phyloP scores from a whole-genome alignment of 805 yeast genomes.

The Starmerella kuoi region DNA sequence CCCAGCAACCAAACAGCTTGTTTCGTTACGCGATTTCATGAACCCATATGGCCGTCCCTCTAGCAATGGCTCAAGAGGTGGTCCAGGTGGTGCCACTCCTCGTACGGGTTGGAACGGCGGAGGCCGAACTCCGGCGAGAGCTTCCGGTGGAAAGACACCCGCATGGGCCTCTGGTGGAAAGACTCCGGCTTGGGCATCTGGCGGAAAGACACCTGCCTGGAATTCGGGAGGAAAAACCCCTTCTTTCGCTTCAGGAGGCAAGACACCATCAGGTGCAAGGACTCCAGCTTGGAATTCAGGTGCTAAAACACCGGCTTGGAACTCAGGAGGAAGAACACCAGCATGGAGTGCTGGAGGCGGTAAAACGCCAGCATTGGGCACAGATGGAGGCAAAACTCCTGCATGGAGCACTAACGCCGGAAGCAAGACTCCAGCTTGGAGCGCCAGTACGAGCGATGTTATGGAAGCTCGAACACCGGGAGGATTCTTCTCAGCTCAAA shows the following conservation, averaged over 20 bases:
- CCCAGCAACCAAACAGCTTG: slow-evolving; percentile 42
- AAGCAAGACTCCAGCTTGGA: slow-evolving; percentile 26
- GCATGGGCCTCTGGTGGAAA: slow-evolving; percentile 37
- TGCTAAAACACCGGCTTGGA: slow-evolving; percentile 19
- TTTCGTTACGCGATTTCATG: slow-evolving; percentile 71
- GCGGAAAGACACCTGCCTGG: slow-evolving; percentile 42
- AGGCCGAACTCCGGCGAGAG: slow-evolving; percentile 28
- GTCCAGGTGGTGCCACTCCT: slow-evolving; percentile 10
- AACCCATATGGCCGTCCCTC: slow-evolving; percentile 23
- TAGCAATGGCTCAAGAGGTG: slow-evolving; percentile 15
- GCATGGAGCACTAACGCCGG: slow-evolving; percentile 33
- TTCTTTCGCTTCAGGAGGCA: slow-evolving; percentile 36
- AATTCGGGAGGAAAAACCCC: slow-evolving; percentile 40
- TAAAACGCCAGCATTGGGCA: slow-evolving; percentile 30
- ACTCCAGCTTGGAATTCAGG: slow-evolving; percentile 32
- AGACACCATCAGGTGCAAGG: slow-evolving; percentile 37
- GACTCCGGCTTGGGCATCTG: slow-evolving; percentile 38
- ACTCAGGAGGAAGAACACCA: slow-evolving; percentile 34
- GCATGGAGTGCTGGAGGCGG: slow-evolving; percentile 30
- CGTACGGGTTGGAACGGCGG: slow-evolving; percentile 25
- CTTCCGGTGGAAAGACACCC: slow-evolving; percentile 40
- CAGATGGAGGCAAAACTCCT: slow-evolving; percentile 26
- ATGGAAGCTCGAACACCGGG: slow-evolving; percentile 16
- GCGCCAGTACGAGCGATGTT: slow-evolving; percentile 4
- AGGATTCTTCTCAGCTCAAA: slow-evolving; percentile 24